Evolutionary conservation across 164 flowering plant genomes (phyloP).

Genomic region (Liriodendron chinense): DNA sequence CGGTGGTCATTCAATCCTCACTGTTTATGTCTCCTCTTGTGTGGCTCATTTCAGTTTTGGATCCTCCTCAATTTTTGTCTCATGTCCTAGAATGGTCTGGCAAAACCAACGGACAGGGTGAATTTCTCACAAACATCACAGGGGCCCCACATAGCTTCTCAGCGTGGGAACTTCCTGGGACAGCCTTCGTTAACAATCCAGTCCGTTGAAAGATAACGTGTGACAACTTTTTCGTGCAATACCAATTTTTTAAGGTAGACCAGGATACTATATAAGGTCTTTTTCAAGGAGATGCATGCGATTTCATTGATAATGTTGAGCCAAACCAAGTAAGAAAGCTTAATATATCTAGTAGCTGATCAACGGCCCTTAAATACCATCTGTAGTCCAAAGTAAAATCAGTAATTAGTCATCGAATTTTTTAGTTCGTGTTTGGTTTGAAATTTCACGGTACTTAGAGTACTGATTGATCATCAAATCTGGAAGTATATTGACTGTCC

Average conservation of each 20-base stretch:
- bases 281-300: conserved; percentile 6
- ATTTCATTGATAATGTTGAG: conserved; percentile 10
- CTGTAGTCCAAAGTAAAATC: conserved; percentile 3
- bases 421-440: too few species aligned
- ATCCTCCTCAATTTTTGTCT: too few species aligned
- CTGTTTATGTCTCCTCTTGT: too few species aligned
- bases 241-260: conserved; percentile 8
- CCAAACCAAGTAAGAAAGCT: conserved; percentile 12
- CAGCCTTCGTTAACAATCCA: background rate
- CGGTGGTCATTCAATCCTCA: too few species aligned
- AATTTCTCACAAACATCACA: too few species aligned
- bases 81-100: too few species aligned
- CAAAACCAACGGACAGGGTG: too few species aligned
- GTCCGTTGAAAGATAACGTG: background rate
- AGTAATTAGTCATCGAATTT: background rate
- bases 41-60: too few species aligned
- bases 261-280: background rate
- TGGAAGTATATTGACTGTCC: background rate
- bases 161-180: too few species aligned
- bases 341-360: conserved; percentile 19
- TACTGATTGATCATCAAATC: background rate
- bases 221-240: background rate
- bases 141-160: too few species aligned
- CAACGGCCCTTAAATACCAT: conserved; percentile 17
- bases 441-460: too few species aligned